phyloP scores from a whole-genome alignment of 108 stramenopile species.

The Skeletonema marinoi region DNA sequence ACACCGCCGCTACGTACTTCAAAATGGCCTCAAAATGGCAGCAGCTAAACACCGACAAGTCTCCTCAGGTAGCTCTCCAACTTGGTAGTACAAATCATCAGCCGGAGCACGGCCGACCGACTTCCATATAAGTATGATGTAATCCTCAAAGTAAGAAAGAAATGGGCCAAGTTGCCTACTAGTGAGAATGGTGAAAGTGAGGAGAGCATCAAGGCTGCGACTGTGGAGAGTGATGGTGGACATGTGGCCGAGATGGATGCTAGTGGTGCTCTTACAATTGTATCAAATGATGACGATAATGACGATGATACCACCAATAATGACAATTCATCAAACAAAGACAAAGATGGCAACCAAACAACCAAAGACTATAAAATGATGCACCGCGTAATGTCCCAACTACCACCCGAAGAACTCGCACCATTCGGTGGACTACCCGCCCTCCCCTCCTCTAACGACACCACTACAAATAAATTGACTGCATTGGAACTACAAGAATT shows the following conservation, averaged over 20 bases:
- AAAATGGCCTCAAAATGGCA: too few species aligned
- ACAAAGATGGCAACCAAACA: background rate
- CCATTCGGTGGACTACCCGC: constrained; percentile 71
- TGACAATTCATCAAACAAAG: background rate
- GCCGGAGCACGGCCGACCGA: too few species aligned
- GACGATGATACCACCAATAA: background rate
- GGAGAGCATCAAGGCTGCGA: background rate
- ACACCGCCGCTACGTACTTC: too few species aligned
- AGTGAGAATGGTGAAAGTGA: constrained; percentile 50
- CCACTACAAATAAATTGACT: constrained; percentile 8
- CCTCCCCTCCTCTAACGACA: constrained; percentile 2
- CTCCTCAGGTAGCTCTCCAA: too few species aligned
- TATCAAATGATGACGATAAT: background rate
- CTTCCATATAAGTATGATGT: too few species aligned
- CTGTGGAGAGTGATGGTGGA: constrained; percentile 1
- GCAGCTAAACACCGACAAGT: too few species aligned
- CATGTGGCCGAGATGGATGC: constrained; percentile 2
- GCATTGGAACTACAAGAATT: constrained; percentile 47
- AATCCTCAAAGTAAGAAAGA: too few species aligned
- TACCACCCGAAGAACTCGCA: constrained; percentile 78
- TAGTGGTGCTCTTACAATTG: constrained; percentile 14
- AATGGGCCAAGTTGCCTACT: constrained; percentile 70
- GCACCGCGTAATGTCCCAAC: constrained; percentile 75
- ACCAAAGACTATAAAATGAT: constrained; percentile 81
- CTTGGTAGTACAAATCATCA: too few species aligned